Percentiles rank a stretch among this genome's conserved stretches.
Conservation (phyloP, 176 grass and related monocot genomes). For the Lolium rigidum region DNA sequence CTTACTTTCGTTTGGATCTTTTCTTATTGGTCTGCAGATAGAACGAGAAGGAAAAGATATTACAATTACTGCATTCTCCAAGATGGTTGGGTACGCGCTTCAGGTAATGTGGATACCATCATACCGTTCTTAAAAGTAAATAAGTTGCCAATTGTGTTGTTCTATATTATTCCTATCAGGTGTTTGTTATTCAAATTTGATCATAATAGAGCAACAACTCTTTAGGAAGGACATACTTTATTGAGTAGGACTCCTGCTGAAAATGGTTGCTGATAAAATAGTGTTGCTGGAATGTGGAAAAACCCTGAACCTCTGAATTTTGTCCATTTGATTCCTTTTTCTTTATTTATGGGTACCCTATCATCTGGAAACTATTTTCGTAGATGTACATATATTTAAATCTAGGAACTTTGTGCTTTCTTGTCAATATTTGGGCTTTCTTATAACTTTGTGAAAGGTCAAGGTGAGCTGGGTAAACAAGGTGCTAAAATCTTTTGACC, state of each 20-base stretch:
- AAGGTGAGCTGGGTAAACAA: neutral
- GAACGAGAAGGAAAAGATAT: conserved; percentile 90
- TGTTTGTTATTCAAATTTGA: neutral
- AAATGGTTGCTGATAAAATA: neutral
- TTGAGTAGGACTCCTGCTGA: neutral
- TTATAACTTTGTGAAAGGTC: neutral
- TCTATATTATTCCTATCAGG: neutral
- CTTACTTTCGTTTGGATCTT: neutral
- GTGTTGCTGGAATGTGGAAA: neutral
- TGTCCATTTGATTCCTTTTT: neutral
- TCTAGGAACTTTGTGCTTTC: too few relatives aligned
- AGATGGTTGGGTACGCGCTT: conserved; percentile 95
- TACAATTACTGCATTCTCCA: conserved; percentile 96
- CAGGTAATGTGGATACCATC: conserved; percentile 61
- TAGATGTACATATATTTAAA: neutral
- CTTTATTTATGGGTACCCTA: neutral
- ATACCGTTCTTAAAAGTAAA: conserved; percentile 14
- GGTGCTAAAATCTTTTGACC: neutral
- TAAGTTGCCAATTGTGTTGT: neutral
- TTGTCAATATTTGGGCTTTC: neutral
- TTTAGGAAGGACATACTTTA: conserved; percentile 1
- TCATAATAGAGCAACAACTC: neutral
- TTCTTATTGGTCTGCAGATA: conserved; percentile 55
- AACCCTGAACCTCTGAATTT: neutral
- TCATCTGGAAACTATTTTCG: neutral